Conservation (phyloP, 2,329 filamentous ascomycete species). For the Penicillium sp. region DNA sequence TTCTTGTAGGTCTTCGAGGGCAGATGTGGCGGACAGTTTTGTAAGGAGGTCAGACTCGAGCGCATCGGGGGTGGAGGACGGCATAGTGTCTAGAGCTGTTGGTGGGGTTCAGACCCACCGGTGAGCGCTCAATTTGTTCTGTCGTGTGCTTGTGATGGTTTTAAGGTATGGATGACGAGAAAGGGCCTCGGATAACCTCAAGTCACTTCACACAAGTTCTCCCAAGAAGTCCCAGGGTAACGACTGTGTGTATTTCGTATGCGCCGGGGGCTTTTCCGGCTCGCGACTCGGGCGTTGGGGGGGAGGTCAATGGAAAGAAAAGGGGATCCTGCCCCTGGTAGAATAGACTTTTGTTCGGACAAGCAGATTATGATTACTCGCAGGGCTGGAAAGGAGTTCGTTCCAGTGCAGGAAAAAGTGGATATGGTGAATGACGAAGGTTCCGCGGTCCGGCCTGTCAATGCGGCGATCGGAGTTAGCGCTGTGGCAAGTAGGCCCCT, state of each 20-base stretch:
- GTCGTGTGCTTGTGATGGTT: not conserved
- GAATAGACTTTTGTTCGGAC: not conserved
- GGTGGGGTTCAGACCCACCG: slow-evolving; percentile 4
- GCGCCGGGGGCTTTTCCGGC: slow-evolving; percentile 6
- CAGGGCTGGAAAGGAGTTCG: slow-evolving; percentile 1
- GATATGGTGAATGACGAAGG: slow-evolving; percentile 17
- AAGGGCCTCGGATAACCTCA: not conserved
- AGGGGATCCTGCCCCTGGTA: slow-evolving; percentile 16
- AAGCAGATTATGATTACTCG: slow-evolving; percentile 16
- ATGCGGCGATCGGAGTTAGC: slow-evolving; percentile 16
- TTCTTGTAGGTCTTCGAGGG: slow-evolving; percentile 58
- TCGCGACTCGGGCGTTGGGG: slow-evolving; percentile 2
- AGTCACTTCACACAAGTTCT: not conserved
- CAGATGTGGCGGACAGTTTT: slow-evolving; percentile 50
- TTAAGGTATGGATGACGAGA: not conserved
- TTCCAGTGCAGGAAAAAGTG: slow-evolving; percentile 12
- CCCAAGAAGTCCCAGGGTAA: slow-evolving; percentile 2
- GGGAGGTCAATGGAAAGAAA: not conserved
- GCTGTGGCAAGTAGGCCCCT: slow-evolving; percentile 7
- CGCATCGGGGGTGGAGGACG: slow-evolving; percentile 34
- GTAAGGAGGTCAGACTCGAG: slow-evolving; percentile 41
- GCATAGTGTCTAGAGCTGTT: slow-evolving; percentile 11
- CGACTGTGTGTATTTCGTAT: slow-evolving; percentile 4
- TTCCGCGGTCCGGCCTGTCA: slow-evolving; percentile 18
- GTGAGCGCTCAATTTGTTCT: not conserved